Conservation (phyloP, 2,329 filamentous ascomycete species). For the Xenosphaeropsis pyriputrescens region DNA sequence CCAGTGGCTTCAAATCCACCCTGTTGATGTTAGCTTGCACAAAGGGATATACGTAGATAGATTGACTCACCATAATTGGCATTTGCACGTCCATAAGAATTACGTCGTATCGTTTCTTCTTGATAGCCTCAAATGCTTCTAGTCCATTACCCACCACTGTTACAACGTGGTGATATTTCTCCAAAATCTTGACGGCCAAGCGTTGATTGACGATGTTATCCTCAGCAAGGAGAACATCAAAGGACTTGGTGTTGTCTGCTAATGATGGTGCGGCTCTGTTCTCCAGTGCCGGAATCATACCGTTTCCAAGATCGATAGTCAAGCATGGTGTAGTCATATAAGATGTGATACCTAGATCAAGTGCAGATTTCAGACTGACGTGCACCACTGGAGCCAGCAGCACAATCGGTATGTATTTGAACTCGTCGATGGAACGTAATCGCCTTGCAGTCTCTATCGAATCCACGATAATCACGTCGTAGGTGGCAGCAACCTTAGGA, state of each 20-base stretch:
- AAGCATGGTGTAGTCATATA: constrained; percentile 98
- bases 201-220: constrained; percentile 97
- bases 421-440: constrained; percentile 77
- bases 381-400: constrained; percentile 79
- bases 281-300: constrained; percentile 89
- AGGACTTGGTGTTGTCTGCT: constrained; percentile 86
- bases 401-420: constrained; percentile 96
- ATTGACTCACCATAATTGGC: constrained; percentile 76
- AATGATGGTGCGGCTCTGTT: constrained; percentile 83
- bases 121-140: constrained; percentile 85
- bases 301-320: constrained; percentile 87
- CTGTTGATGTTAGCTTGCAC: constrained; percentile 21
- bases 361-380: constrained; percentile 81
- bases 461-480: constrained; percentile 93
- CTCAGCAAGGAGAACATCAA: constrained; percentile 88
- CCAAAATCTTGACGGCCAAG: constrained; percentile 87
- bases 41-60: constrained; percentile 2
- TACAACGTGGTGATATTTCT: constrained; percentile 89
- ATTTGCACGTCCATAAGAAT: constrained; percentile 99
- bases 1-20: constrained; percentile 94
- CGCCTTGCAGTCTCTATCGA: constrained; percentile 81
- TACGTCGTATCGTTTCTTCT: constrained; percentile 85
- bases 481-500: constrained; percentile 28
- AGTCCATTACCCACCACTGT: constrained; percentile 91
- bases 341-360: constrained; percentile 93